Conservation (phyloP, 1,139 yeast genomes). For the Geotrichum europaeum region DNA sequence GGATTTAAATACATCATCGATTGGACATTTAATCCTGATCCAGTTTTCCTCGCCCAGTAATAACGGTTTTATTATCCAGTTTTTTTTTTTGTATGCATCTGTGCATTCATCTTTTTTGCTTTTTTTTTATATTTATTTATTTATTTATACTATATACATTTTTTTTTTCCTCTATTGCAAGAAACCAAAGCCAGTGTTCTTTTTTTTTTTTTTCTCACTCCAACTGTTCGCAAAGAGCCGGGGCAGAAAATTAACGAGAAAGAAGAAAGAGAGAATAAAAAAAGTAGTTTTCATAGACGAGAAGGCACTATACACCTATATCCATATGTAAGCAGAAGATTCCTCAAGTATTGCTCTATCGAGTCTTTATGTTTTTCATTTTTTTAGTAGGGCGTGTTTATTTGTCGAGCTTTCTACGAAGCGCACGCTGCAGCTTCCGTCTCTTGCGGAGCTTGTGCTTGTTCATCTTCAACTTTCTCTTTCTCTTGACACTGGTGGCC, state of each 20-base stretch:
- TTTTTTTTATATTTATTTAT: background rate
- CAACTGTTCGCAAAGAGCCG: background rate
- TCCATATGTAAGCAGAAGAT: background rate
- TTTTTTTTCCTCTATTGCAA: background rate
- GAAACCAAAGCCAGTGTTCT: background rate
- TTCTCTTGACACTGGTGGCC: constrained; percentile 40
- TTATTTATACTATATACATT: background rate
- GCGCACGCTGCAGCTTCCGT: constrained; percentile 40
- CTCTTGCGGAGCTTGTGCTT: constrained; percentile 44
- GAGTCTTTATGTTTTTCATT: background rate
- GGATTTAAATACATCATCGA: too few species aligned
- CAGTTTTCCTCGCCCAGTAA: background rate
- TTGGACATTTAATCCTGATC: too few species aligned
- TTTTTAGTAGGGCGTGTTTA: background rate
- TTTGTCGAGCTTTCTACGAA: constrained; percentile 34
- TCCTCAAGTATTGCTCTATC: background rate
- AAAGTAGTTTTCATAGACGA: background rate
- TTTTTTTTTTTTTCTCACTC: background rate
- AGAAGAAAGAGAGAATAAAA: background rate
- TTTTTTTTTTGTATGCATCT: background rate
- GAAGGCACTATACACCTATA: background rate
- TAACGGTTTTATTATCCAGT: background rate
- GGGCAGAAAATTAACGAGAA: background rate
- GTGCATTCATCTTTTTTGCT: background rate
- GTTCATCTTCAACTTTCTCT: constrained; percentile 44